Conservation (phyloP, 1,284 basidiomycete species). For the Cryptococcus wingfieldii region DNA sequence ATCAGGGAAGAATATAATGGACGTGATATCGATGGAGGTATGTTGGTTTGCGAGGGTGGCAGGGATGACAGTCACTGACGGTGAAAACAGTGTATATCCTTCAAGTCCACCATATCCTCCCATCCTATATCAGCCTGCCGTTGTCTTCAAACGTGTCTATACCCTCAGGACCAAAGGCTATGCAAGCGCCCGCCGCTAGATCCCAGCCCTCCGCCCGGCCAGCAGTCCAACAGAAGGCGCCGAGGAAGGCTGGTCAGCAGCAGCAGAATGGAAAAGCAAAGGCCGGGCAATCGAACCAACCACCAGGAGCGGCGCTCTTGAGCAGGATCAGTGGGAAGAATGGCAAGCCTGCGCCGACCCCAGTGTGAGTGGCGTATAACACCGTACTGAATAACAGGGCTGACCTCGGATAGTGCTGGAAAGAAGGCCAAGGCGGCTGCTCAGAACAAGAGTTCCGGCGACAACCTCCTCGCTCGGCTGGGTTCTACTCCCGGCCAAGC, state of each 20-base stretch:
- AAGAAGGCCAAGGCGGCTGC: neutral
- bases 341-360: neutral
- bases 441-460: neutral
- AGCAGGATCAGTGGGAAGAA: neutral
- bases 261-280: neutral
- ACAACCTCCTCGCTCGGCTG: neutral
- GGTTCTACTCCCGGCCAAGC: neutral
- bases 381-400: neutral
- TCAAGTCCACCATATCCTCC: constrained; percentile 39
- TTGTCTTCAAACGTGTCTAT: neutral
- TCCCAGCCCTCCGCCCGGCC: neutral
- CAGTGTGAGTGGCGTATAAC: neutral
- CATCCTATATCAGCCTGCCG: constrained; percentile 22
- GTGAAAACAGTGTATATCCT: constrained; percentile 25
- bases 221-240: neutral
- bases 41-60: constrained; percentile 7
- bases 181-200: neutral
- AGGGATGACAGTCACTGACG: neutral
- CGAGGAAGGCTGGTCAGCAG: neutral
- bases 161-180: neutral
- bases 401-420: neutral
- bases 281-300: neutral
- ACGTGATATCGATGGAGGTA: constrained; percentile 40
- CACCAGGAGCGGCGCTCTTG: neutral
- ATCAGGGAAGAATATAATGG: constrained; percentile 36